phyloP scores from a whole-genome alignment of 1,139 yeast species.

The Suhomyces terraborum region DNA sequence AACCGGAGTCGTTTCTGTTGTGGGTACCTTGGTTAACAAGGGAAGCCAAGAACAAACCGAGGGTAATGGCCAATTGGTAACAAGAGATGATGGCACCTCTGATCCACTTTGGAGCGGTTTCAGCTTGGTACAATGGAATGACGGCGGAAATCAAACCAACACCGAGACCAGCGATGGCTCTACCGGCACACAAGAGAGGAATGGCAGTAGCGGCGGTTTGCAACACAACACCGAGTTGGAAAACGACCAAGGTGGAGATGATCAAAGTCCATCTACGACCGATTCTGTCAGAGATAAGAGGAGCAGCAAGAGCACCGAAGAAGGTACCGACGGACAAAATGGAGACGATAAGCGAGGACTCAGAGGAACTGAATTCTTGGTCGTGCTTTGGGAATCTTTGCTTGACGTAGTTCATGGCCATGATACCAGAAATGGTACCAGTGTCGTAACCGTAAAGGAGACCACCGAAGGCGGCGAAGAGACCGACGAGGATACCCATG shows the following conservation, averaged over 20 bases:
- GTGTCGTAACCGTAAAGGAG: constrained; percentile 75
- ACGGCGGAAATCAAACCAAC: constrained; percentile 66
- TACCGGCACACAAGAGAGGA: constrained; percentile 46
- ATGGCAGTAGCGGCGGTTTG: constrained; percentile 59
- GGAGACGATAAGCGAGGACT: constrained; percentile 61
- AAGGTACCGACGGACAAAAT: constrained; percentile 76
- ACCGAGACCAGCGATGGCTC: constrained; percentile 64
- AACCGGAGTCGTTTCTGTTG: constrained; percentile 49
- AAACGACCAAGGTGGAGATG: constrained; percentile 51
- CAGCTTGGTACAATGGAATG: constrained; percentile 67
- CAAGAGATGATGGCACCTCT: constrained; percentile 70
- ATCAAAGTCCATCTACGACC: constrained; percentile 64
- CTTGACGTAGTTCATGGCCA: constrained; percentile 67
- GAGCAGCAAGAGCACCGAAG: constrained; percentile 62
- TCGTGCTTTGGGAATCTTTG: constrained; percentile 47
- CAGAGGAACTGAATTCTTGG: constrained; percentile 46
- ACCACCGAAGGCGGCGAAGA: constrained; percentile 65
- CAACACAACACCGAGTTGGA: constrained; percentile 60
- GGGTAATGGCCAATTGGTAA: constrained; percentile 66
- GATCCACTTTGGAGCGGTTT: constrained; percentile 65
- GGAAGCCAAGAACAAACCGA: constrained; percentile 61
- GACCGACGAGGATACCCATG: constrained; percentile 49
- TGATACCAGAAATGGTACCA: constrained; percentile 77
- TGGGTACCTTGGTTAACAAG: constrained; percentile 63
- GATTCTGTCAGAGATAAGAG: constrained; percentile 54